A percentile compares a stretch with the other conserved stretches of the same genome.
Evolutionary conservation across 1,284 basidiomycete species (phyloP).

Genomic region (Fistulinella staudtii): DNA sequence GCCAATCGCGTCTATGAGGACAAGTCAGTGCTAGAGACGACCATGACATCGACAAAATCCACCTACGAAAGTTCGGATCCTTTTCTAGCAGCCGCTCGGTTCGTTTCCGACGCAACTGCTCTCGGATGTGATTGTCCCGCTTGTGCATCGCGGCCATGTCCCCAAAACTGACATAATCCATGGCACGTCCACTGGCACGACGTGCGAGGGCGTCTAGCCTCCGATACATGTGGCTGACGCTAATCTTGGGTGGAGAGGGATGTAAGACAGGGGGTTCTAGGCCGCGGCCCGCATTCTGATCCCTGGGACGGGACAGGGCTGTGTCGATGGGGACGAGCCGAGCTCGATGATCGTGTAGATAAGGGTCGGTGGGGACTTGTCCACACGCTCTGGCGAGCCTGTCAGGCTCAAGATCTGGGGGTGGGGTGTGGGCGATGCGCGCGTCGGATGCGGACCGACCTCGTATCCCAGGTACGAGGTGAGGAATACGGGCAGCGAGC

Average conservation of each 20-base stretch:
- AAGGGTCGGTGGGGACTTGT: constrained; percentile 11
- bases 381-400: constrained; percentile 31
- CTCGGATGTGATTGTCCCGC: constrained; percentile 21
- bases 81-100: constrained; percentile 19
- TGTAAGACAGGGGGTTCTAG: background rate
- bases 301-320: constrained; percentile 3
- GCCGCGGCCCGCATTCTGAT: background rate
- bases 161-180: constrained; percentile 27
- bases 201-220: constrained; percentile 26
- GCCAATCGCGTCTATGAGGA: constrained; percentile 44
- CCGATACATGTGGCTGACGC: constrained; percentile 22
- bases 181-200: constrained; percentile 19
- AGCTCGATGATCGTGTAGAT: constrained; percentile 8
- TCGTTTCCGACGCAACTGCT: constrained; percentile 22
- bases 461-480: constrained; percentile 15
- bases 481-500: constrained; percentile 12
- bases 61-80: constrained; percentile 29
- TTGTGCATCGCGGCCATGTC: constrained; percentile 19
- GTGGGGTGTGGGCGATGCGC: constrained; percentile 19
- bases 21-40: background rate
- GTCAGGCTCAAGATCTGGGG: constrained; percentile 28
- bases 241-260: constrained; percentile 18
- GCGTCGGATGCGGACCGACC: constrained; percentile 26
- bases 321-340: background rate
- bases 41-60: background rate